Evolutionary conservation across 306 rosid species (phyloP).

Genomic region (Cajanus cajan): DNA sequence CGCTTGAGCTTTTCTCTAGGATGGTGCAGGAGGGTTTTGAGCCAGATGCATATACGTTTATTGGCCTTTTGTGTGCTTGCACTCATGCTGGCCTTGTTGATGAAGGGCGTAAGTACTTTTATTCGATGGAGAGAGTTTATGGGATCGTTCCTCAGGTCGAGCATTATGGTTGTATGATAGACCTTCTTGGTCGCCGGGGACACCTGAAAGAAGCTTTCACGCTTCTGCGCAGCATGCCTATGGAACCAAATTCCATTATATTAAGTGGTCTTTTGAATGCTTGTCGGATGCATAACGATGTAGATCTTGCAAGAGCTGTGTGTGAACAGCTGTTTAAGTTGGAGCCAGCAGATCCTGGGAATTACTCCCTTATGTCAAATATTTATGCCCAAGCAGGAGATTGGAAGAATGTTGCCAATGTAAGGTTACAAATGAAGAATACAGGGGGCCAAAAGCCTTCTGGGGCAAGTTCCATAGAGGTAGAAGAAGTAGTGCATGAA

Average conservation of each 20-base stretch:
- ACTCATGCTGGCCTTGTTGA: slow-evolving; percentile 71
- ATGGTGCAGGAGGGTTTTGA: slow-evolving; percentile 62
- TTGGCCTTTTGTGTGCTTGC: slow-evolving; percentile 81
- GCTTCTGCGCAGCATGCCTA: slow-evolving; percentile 67
- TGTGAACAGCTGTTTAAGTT: slow-evolving; percentile 49
- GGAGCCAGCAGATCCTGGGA: slow-evolving; percentile 67
- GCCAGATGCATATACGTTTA: slow-evolving; percentile 69
- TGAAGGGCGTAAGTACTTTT: slow-evolving; percentile 65
- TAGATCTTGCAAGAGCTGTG: slow-evolving; percentile 63
- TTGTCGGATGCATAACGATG: slow-evolving; percentile 72
- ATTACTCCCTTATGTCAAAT: slow-evolving; percentile 70
- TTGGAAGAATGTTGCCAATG: slow-evolving; percentile 63
- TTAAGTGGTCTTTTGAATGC: slow-evolving; percentile 84
- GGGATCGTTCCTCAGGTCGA: slow-evolving; percentile 62
- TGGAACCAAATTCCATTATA: slow-evolving; percentile 67
- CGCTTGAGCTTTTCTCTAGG: slow-evolving; percentile 63
- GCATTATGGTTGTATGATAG: slow-evolving; percentile 89
- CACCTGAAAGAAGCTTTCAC: slow-evolving; percentile 72
- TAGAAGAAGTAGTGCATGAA: slow-evolving; percentile 68
- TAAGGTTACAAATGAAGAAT: slow-evolving; percentile 63
- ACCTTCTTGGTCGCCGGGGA: slow-evolving; percentile 82
- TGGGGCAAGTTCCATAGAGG: slow-evolving; percentile 80
- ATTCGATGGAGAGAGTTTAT: slow-evolving; percentile 62
- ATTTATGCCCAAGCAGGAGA: slow-evolving; percentile 83
- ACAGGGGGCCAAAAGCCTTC: slow-evolving; percentile 65